Percentiles rank a stretch among this genome's conserved stretches.
These are phyloP conservation scores for Neotropicomus parvogracilis DNA, from an alignment of 1,284 basidiomycete genomes.

Conservation along the genomic window DNA sequence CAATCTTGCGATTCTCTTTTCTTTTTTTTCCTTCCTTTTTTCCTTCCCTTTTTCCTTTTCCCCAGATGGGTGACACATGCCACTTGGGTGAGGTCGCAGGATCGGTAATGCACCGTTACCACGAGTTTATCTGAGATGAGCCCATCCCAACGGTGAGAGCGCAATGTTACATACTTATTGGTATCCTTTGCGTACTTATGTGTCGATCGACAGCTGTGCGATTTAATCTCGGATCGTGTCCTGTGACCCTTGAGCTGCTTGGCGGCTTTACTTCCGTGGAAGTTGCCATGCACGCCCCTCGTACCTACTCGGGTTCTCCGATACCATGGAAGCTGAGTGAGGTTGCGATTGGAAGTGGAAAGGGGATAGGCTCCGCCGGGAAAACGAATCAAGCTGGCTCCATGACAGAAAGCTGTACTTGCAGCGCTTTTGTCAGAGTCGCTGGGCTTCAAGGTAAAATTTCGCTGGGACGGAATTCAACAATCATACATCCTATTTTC, in stretches of 20 bases:
- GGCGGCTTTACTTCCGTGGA: slow-evolving; percentile 15
- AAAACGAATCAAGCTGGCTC: slow-evolving; percentile 15
- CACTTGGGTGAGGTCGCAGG: slow-evolving; percentile 27
- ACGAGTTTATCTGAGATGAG: slow-evolving; percentile 34
- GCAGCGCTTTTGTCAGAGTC: no score
- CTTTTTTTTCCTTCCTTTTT: not conserved
- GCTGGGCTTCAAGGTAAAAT: no score
- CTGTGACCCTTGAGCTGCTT: slow-evolving; percentile 10
- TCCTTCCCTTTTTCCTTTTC: not conserved
- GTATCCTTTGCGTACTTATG: slow-evolving; percentile 6
- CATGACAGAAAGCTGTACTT: slow-evolving; percentile 5
- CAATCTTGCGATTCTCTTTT: slow-evolving; percentile 2
- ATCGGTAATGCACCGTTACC: slow-evolving; percentile 24
- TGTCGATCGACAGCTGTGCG: slow-evolving; percentile 29
- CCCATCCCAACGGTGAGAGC: slow-evolving; percentile 18
- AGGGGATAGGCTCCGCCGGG: not conserved
- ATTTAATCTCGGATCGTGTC: slow-evolving; percentile 27
- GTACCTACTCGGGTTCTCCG: slow-evolving; percentile 17
- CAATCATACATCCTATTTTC: slow-evolving; percentile 7
- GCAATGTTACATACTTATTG: slow-evolving; percentile 13
- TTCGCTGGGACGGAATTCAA: no score
- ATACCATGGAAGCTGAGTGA: slow-evolving; percentile 7
- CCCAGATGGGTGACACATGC: slow-evolving; percentile 25
- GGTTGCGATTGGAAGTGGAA: not conserved
- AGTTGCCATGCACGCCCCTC: not conserved